Percentiles rank a stretch among this genome's conserved stretches.
These are phyloP conservation scores for Rhodotorula sp. DNA, from an alignment of 1,284 basidiomycete species.

Conservation along the genomic window DNA sequence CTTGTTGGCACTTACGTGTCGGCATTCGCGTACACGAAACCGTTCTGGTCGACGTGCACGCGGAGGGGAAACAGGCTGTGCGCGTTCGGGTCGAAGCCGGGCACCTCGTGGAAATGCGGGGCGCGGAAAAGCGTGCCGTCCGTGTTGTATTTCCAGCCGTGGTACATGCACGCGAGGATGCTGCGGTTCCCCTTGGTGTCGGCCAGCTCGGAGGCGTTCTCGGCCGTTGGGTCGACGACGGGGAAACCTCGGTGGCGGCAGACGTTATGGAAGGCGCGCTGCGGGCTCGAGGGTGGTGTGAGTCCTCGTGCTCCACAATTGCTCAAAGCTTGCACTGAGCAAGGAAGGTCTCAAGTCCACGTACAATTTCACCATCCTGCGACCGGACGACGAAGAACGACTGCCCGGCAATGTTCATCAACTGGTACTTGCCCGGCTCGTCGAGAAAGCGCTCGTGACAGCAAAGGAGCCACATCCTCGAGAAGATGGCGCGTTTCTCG, in stretches of 20 bases:
- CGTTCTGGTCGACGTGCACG: slow-evolving; percentile 9
- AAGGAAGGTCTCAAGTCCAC: too few relatives aligned
- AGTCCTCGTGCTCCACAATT: too few relatives aligned
- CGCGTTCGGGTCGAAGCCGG: slow-evolving; percentile 8
- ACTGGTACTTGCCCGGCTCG: slow-evolving; percentile 13
- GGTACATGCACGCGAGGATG: slow-evolving; percentile 12
- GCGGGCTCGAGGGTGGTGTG: too few relatives aligned
- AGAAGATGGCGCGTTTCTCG: slow-evolving; percentile 41
- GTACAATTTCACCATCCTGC: slow-evolving; percentile 3
- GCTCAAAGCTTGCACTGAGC: too few relatives aligned
- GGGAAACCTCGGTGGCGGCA: slow-evolving; percentile 21
- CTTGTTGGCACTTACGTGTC: neutral
- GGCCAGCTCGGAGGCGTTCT: neutral
- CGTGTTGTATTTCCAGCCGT: slow-evolving; percentile 14
- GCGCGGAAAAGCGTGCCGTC: slow-evolving; percentile 10
- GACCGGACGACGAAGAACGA: slow-evolving; percentile 7
- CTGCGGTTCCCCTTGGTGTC: neutral
- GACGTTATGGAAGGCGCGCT: slow-evolving; percentile 12
- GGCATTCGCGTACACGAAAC: slow-evolving; percentile 14
- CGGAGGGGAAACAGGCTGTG: slow-evolving; percentile 6
- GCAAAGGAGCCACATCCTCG: slow-evolving; percentile 7
- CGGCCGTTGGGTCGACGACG: slow-evolving; percentile 1
- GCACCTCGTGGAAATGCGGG: slow-evolving; percentile 3
- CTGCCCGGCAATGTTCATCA: slow-evolving; percentile 1
- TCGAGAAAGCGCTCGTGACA: slow-evolving; percentile 9